Base-by-base conservation (phyloP, 78 protist genomes). In the Dictyostelium purpureum region DNA sequence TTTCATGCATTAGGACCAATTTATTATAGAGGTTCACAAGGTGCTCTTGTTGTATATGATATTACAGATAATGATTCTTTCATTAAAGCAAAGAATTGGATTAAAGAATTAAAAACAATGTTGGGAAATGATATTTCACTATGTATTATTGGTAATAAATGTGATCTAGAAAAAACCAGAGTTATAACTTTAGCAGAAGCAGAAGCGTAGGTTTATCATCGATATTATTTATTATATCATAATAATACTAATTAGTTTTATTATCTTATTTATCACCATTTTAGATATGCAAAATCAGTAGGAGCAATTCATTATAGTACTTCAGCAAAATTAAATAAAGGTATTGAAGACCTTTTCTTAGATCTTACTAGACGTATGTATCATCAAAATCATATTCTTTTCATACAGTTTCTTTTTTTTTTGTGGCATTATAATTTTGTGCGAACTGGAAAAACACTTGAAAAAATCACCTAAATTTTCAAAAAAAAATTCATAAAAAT, bases 11-110 rank as follows among this genome's bases (percentile, higher is more conserved):
- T 97, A 35, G 98, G 98, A 4, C 98, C 99, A 28, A 97, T 97
- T 35, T 98, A 98, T 91, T 98, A 98, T 74, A 88, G 99, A 42
- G 98, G 97, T 65, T 96, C 99, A 21, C 95, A 97, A 47, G 99
- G 97, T 45, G 98, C 97, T 0, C 63, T 98, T 33, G 93, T 98
- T 21, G 99, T 97, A 51, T 98, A 97, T 61, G 99, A 98, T 69
- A 94, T 96, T 76, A 96, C 98, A 28, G 98, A 96, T 80, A 49
- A 76, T 26, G 97, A 91, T n/a, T 92, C 97, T 35, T 97, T 94
- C 66, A 54, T 40, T 6, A 96, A 92, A 45, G 98, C 95, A 24
- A 82, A 95, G 56, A 96, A 93, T 77, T 97, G 99, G 99, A 97
- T 97, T 56, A 93, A 96, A 57, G 99, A 97, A 82, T 67, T 97